Evolutionary conservation across 2,329 filamentous ascomycete species (phyloP), one percentile per base, ranked within the genome.

Genomic region (Calonectria honghensis): DNA sequence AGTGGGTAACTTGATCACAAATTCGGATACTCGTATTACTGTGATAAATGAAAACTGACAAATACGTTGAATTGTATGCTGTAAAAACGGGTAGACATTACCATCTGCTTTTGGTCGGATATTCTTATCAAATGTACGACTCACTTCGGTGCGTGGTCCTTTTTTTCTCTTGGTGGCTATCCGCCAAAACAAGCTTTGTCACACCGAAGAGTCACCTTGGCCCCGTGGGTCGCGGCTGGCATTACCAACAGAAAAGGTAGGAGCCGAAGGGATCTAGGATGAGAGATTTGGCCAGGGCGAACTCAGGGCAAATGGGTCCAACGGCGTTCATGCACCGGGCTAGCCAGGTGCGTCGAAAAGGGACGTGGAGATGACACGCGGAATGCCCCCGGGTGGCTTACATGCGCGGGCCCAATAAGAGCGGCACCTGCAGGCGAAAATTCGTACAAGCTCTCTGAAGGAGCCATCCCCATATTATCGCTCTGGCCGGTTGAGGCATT

Each of bases 401-500:
- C 41, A 50, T 48, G 32, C 29, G 66, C 64, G 52, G 63, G 24
- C 48, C 68, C 37, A 31, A 51, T 61, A 61, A 70, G 65, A 59
- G 66, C 67, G 35, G 54, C 39, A 51, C 39, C 63, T 50, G 32
- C n/a, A 39, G 45, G 32, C 27, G 57, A 69, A 52, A 66, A 50
- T 51, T 48, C 20, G 68, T 35, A 57, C 52, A 66, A 71, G 41
- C 37, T 18, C 24, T 41, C n/a, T 50, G 27, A 65, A 65, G 61
- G 61, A 65, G 27, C 32, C 45, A 66, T 64, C 64, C 61, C 74
- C 71, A 57, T 74, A 65, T 65, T 59, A 64, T 57, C 54, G 31
- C 66, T 65, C 52, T 67, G 54, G 61, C 50, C 57, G 32, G 31
- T 32, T 74, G 79, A 80, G 79, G 79, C 72, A 80, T 80, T 80